Evolutionary conservation across 129 eudicot species (phyloP).

Genomic region (Erigeron canadensis): DNA sequence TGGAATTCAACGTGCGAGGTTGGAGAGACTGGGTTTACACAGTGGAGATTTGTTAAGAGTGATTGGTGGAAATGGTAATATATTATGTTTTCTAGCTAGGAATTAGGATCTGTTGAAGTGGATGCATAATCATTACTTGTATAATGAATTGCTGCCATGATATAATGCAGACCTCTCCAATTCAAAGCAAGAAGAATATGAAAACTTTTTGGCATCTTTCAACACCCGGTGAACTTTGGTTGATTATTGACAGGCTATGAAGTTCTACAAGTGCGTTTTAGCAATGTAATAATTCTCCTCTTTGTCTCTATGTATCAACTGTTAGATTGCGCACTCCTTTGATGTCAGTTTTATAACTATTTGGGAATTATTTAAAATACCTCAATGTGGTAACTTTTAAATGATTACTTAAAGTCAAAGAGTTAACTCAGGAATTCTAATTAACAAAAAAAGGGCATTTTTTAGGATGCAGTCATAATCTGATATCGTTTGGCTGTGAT

Average conservation of each 20-base stretch:
- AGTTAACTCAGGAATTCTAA: not conserved
- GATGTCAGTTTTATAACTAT: not conserved
- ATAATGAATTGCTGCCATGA: constrained; percentile 8
- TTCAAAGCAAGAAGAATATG: constrained; percentile 44
- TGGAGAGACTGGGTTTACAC: constrained; percentile 35
- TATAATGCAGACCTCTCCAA: constrained; percentile 42
- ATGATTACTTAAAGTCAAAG: not conserved
- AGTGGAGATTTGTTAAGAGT: constrained; percentile 37
- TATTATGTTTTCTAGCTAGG: not conserved
- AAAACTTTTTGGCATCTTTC: constrained; percentile 40
- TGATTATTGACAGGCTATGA: constrained; percentile 8
- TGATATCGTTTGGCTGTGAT: too few species aligned
- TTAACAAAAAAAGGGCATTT: not conserved
- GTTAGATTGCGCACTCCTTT: not conserved
- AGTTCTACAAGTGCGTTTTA: constrained; percentile 7
- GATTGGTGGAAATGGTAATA: constrained; percentile 44
- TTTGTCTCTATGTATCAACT: constrained; percentile 9
- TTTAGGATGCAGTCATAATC: not conserved
- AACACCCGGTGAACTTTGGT: constrained; percentile 15
- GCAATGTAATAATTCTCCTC: constrained; percentile 13
- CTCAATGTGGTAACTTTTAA: not conserved
- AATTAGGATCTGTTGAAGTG: not conserved
- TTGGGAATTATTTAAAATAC: not conserved
- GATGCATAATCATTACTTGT: not conserved
- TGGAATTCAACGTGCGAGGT: constrained; percentile 31